Evolutionary conservation across 169 alveolate genomes (phyloP).

Genomic region (Cryptosporidium muris): DNA sequence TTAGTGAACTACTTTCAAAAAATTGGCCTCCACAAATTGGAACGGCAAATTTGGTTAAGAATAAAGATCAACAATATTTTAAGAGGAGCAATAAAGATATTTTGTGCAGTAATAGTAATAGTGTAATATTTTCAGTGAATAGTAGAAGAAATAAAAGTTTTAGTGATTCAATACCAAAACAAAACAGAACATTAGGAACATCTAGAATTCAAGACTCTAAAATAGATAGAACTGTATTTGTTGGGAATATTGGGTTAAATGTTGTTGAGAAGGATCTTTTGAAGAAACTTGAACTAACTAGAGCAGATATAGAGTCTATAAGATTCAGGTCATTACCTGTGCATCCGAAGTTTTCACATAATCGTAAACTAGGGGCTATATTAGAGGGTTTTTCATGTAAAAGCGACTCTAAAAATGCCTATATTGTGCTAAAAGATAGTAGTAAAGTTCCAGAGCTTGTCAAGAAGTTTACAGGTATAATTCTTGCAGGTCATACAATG

Average conservation of each 20-base stretch:
- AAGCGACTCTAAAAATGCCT: constrained; percentile 46
- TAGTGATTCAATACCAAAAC: no score
- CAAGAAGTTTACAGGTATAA: constrained; percentile 27
- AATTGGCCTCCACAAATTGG: no score
- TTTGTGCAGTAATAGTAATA: no score
- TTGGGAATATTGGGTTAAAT: constrained; percentile 42
- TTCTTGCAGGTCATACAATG: constrained; percentile 30
- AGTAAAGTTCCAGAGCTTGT: constrained; percentile 10
- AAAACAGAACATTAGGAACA: background rate
- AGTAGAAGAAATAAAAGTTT: no score
- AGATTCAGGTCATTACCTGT: constrained; percentile 64
- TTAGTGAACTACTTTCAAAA: no score
- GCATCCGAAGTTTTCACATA: constrained; percentile 53
- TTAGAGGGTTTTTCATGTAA: constrained; percentile 64
- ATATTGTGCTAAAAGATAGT: constrained; percentile 32
- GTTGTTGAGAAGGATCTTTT: constrained; percentile 37
- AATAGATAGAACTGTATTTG: constrained; percentile 54
- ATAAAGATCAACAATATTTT: no score
- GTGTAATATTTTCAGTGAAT: no score
- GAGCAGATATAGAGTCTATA: constrained; percentile 22
- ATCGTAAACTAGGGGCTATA: constrained; percentile 44
- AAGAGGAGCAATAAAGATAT: no score
- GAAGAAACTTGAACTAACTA: constrained; percentile 10
- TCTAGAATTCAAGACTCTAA: constrained; percentile 25
- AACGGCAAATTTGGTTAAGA: no score